Percentiles rank a stretch among this genome's conserved stretches.
Conservation (phyloP, 2,329 filamentous ascomycete species). For the Trichophyton schoenleinii region DNA sequence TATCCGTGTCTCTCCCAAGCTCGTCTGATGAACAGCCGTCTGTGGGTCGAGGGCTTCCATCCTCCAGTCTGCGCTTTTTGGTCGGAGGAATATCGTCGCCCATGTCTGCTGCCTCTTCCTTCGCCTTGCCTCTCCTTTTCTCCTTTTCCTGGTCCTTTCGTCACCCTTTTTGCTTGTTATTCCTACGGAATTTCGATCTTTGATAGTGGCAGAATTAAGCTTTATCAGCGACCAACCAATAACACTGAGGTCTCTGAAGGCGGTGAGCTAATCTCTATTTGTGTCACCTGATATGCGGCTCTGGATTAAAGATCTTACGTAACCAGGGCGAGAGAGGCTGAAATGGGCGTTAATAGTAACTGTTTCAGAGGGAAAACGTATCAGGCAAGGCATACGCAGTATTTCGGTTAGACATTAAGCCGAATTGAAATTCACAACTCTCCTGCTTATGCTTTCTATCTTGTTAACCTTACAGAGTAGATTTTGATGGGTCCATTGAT, state of each 20-base stretch:
- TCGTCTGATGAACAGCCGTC: slow-evolving; percentile 27
- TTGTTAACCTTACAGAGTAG: no score
- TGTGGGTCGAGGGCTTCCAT: slow-evolving; percentile 17
- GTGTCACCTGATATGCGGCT: not conserved
- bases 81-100: slow-evolving; percentile 14
- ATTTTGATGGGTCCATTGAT: not conserved
- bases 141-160: not conserved
- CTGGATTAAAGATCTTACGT: not conserved
- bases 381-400: not conserved
- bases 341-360: not conserved
- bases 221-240: slow-evolving; percentile 9
- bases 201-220: slow-evolving; percentile 1
- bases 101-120: not conserved
- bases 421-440: no score
- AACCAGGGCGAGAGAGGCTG: not conserved
- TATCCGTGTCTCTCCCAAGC: slow-evolving; percentile 26
- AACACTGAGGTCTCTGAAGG: not conserved
- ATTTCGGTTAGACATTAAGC: not conserved
- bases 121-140: not conserved
- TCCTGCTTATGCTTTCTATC: not conserved
- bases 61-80: slow-evolving; percentile 25
- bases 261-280: not conserved
- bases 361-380: not conserved
- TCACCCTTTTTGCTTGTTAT: not conserved
- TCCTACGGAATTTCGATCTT: not conserved